Base-by-base conservation (phyloP, 331 rosid species). In the Rhamnella rubrinervis region DNA sequence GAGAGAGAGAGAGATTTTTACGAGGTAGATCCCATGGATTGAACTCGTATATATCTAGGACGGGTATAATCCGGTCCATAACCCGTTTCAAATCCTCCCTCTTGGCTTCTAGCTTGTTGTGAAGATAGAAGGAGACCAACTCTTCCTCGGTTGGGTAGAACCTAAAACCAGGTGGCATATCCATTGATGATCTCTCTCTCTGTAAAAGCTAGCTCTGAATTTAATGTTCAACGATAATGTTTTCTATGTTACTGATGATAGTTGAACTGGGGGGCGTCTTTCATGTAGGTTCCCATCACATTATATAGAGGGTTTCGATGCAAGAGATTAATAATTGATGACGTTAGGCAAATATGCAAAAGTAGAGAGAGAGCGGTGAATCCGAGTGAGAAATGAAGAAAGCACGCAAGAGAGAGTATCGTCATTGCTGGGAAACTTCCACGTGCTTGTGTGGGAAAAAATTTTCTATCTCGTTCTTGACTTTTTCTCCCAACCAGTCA, bases 101-200 rank as follows among this genome's bases (percentile, higher is more conserved):
- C 15, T 7, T 70, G 46, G 96, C 90, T 41, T 90, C 82, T 14
- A 93, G 89, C 81, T 86, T 90, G 35, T 80, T 81, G 2, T 39
- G 81, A 21, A 93, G 82, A 75, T 86, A 90, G 78, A 88, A 88
- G 0, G 83, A 77, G 55, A 90, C 73, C 23, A 93, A 73, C 59
- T 93, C 98, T 66, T 90, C 97, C 78, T 93, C 97, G 1, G 97
- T 93, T 0, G 97, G 98, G 75, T 85, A 90, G 84, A 93, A 93
- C 37, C 96, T 85, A 79, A 80, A 90, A 71, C 98, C 97, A 9
- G 92, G 95, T 68, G 89, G 66, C 66, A 87, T 75, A 70, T 77
- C 70, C 92, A 87, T 84, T 40, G 47, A 40, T 52, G 57, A 52
- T 5, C 21, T 7, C 19, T 6, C 55, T 19, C 7, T 52, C 20